Conservation (phyloP, 495 filamentous ascomycete species). For the Xylaria venustula region DNA sequence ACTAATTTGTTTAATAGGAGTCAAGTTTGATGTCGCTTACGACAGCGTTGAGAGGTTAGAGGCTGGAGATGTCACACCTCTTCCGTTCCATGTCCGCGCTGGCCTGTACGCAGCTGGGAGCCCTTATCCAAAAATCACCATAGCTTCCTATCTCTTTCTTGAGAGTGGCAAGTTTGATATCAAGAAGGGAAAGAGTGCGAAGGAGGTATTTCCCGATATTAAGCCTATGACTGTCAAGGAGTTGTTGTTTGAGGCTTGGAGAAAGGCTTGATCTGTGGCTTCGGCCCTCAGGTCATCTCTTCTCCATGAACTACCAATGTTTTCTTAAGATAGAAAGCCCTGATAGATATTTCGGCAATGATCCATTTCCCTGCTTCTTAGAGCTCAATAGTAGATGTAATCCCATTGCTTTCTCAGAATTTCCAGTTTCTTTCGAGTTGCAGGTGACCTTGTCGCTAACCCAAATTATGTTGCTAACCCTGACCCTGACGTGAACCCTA, state of each 20-base stretch:
- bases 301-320: too few relatives aligned
- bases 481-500: too few relatives aligned
- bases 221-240: constrained; percentile 32
- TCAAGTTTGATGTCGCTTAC: constrained; percentile 49
- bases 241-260: constrained; percentile 29
- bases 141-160: constrained; percentile 31
- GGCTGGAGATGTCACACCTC: constrained; percentile 46
- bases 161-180: constrained; percentile 28
- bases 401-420: too few relatives aligned
- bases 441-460: too few relatives aligned
- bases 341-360: too few relatives aligned
- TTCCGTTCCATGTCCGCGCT: constrained; percentile 31
- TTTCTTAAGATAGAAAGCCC: too few relatives aligned
- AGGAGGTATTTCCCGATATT: constrained; percentile 38
- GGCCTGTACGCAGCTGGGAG: constrained; percentile 39
- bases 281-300: too few relatives aligned
- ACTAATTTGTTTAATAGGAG: constrained; percentile 29
- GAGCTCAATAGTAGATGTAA: too few relatives aligned
- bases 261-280: constrained; percentile 11
- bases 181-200: constrained; percentile 27
- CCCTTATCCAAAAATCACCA: constrained; percentile 27
- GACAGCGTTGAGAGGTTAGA: constrained; percentile 49
- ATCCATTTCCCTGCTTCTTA: too few relatives aligned
- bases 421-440: too few relatives aligned
- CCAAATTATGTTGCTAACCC: too few relatives aligned